Conservation (phyloP, 2,329 filamentous ascomycete genomes). For the Didymella keratinophila region DNA sequence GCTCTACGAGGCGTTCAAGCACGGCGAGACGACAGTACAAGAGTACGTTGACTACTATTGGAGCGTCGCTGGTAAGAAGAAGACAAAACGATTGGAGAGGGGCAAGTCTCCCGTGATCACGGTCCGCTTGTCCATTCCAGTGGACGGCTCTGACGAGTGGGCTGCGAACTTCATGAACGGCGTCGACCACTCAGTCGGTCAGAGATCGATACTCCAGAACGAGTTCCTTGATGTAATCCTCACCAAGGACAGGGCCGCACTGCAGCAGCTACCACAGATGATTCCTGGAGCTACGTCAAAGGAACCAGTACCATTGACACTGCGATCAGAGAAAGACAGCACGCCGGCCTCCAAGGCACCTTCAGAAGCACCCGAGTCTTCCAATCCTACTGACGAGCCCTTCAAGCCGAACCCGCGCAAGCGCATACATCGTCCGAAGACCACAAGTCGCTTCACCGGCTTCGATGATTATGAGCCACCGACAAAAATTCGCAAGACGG, state of each 20-base stretch:
- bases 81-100: slow-evolving; percentile 68
- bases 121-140: slow-evolving; percentile 68
- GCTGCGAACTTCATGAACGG: slow-evolving; percentile 72
- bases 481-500: slow-evolving; percentile 40
- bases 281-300: slow-evolving; percentile 38
- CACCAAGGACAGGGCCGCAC: slow-evolving; percentile 74
- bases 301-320: slow-evolving; percentile 22
- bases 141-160: slow-evolving; percentile 66
- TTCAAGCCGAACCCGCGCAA: slow-evolving; percentile 41
- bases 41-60: slow-evolving; percentile 83
- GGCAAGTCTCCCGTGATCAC: slow-evolving; percentile 77
- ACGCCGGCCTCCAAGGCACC: slow-evolving; percentile 28
- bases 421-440: slow-evolving; percentile 47
- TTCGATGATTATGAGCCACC: slow-evolving; percentile 67
- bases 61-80: slow-evolving; percentile 76
- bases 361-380: slow-evolving; percentile 30
- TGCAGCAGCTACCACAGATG: slow-evolving; percentile 70
- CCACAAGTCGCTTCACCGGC: slow-evolving; percentile 69
- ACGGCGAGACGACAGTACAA: slow-evolving; percentile 70
- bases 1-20: slow-evolving; percentile 64
- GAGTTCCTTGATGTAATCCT: slow-evolving; percentile 93
- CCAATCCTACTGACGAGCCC: slow-evolving; percentile 27
- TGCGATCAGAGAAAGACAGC: slow-evolving; percentile 26
- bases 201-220: slow-evolving; percentile 84
- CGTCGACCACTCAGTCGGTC: slow-evolving; percentile 76